These are phyloP conservation scores for Chlamydomonas sp. DNA, from an alignment of 139 green algal genomes.

Conservation along the genomic window DNA sequence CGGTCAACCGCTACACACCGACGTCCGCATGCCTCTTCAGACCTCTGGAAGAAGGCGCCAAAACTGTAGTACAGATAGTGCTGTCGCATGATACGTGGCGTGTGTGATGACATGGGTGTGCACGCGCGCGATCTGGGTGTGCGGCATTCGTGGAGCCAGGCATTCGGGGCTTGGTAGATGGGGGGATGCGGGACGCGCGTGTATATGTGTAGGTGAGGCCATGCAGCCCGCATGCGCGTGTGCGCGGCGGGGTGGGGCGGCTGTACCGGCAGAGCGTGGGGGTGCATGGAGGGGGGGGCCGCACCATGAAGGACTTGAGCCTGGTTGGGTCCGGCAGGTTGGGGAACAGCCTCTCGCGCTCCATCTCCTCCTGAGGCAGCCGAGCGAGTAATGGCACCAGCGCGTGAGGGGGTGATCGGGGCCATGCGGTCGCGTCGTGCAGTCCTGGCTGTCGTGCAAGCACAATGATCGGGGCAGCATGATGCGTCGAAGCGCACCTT, in stretches of 20 bases:
- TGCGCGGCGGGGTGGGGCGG: too few relatives aligned
- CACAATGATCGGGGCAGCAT: not conserved
- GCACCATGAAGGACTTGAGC: conserved; percentile 61
- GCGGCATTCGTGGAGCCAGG: too few relatives aligned
- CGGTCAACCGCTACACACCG: not conserved
- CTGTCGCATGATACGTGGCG: too few relatives aligned
- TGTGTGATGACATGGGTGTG: too few relatives aligned
- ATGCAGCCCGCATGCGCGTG: too few relatives aligned
- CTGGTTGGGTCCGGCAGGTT: conserved; percentile 60
- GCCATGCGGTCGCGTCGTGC: not conserved
- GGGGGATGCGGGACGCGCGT: not conserved
- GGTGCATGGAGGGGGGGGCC: too few relatives aligned
- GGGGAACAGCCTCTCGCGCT: conserved; percentile 55
- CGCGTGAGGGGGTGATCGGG: not conserved
- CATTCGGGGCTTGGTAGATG: not conserved
- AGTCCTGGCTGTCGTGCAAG: not conserved
- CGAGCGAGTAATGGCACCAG: not conserved
- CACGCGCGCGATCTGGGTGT: too few relatives aligned
- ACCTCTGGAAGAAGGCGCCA: too few relatives aligned
- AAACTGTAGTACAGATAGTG: too few relatives aligned
- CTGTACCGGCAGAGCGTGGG: too few relatives aligned
- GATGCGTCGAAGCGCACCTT: not conserved
- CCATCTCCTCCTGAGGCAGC: conserved; percentile 40
- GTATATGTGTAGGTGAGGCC: not conserved
- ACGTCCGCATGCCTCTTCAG: not conserved